A percentile compares a stretch with the other conserved stretches of the same genome.
Evolutionary conservation across 2,329 filamentous ascomycete genomes (phyloP).

Genomic region (Torrubiella hemipterigena): DNA sequence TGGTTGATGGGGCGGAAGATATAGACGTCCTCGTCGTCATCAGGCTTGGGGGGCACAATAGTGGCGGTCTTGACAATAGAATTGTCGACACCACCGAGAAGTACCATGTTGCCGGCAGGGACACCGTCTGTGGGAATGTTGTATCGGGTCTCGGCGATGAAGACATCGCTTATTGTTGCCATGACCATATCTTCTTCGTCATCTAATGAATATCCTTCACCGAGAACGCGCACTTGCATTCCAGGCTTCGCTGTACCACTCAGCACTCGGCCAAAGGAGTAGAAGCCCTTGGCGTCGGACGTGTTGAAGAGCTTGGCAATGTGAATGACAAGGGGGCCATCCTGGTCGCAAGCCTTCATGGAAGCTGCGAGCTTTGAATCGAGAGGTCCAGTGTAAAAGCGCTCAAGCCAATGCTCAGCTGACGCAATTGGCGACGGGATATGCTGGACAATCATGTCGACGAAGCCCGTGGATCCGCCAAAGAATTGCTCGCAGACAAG

Average conservation of each 20-base stretch:
- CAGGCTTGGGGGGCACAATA: conserved; percentile 66
- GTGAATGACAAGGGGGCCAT: conserved; percentile 84
- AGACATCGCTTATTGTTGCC: conserved; percentile 74
- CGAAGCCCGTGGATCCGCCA: conserved; percentile 76
- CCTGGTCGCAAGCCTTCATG: conserved; percentile 74
- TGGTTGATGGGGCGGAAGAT: conserved; percentile 90
- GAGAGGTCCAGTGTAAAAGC: conserved; percentile 83
- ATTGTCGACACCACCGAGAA: conserved; percentile 90
- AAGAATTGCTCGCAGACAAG: conserved; percentile 94
- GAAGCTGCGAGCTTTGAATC: conserved; percentile 70
- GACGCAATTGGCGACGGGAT: conserved; percentile 77
- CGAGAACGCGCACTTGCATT: conserved; percentile 77
- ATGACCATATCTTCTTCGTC: conserved; percentile 96
- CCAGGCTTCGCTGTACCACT: conserved; percentile 80
- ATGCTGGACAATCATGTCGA: conserved; percentile 89
- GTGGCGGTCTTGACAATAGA: conserved; percentile 97
- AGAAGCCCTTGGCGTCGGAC: conserved; percentile 79
- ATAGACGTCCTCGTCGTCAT: conserved; percentile 83
- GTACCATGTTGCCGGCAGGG: conserved; percentile 83
- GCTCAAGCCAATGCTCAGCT: conserved; percentile 63
- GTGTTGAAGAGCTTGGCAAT: conserved; percentile 90
- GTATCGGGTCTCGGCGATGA: conserved; percentile 86
- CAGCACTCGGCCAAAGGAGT: conserved; percentile 82
- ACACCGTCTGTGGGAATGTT: conserved; percentile 86
- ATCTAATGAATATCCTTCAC: conserved; percentile 90